Conservation (phyloP, 2,329 filamentous ascomycete species). For the Diaporthe sp. region DNA sequence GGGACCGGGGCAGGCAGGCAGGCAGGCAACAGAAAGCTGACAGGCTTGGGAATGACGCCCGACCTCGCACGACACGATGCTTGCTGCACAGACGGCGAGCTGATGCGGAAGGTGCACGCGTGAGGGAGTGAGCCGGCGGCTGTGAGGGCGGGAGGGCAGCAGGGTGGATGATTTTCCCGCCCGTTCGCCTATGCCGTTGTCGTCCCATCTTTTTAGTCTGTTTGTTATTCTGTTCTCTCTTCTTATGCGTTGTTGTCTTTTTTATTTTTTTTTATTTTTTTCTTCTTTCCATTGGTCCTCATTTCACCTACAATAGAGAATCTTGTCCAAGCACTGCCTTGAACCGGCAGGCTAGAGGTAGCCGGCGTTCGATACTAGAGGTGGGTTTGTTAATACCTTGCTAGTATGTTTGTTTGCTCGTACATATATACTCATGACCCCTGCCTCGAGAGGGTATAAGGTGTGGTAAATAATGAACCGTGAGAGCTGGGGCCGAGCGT, state of each 20-base stretch:
- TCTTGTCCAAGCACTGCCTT: neutral
- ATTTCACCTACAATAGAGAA: neutral
- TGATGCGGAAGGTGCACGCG: neutral
- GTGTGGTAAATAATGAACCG: neutral
- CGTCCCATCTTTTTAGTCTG: neutral
- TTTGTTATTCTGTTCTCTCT: neutral
- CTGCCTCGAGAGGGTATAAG: neutral
- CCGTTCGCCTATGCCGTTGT: slow-evolving; percentile 1
- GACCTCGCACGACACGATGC: neutral
- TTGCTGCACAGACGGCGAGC: slow-evolving; percentile 21
- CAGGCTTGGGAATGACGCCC: neutral
- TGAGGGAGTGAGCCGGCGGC: neutral
- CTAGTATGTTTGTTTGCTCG: neutral
- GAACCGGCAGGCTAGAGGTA: neutral
- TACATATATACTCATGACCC: neutral
- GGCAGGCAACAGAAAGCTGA: neutral
- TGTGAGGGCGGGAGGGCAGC: neutral
- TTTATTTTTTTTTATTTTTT: neutral
- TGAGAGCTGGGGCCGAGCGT: neutral
- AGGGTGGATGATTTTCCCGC: neutral
- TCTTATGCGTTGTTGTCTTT: neutral
- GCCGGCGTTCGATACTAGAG: neutral
- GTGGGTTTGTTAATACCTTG: neutral
- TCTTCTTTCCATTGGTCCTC: no score
- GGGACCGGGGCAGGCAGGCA: neutral